phyloP scores from a whole-genome alignment of 768 basidiomycete genomes.

The Lactarius evosmus region DNA sequence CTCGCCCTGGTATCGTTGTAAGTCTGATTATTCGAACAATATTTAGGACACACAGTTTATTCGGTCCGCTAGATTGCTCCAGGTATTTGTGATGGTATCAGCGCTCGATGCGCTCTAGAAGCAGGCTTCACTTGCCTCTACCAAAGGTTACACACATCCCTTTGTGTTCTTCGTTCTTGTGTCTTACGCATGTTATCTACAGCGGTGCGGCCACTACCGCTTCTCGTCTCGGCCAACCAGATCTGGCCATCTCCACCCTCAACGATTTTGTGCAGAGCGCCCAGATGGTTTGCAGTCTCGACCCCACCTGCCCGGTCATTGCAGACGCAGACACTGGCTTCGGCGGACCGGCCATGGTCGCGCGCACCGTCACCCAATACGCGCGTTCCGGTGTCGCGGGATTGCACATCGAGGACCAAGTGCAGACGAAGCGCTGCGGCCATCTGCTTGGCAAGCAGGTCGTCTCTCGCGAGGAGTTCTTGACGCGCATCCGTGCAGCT shows the following conservation, averaged over 20 bases:
- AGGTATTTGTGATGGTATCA: constrained; percentile 79
- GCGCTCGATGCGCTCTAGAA: constrained; percentile 74
- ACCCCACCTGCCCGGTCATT: constrained; percentile 66
- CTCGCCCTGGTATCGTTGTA: constrained; percentile 73
- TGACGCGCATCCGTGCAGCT: constrained; percentile 72
- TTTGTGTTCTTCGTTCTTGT: background rate
- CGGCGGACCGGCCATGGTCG: constrained; percentile 72
- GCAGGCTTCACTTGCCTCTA: constrained; percentile 76
- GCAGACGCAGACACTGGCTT: constrained; percentile 80
- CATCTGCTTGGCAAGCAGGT: constrained; percentile 81
- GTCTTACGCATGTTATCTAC: background rate
- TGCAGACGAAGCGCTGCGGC: constrained; percentile 78
- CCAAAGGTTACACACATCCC: constrained; percentile 49
- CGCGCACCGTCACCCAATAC: constrained; percentile 72
- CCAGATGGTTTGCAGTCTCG: constrained; percentile 64
- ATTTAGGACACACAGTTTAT: background rate
- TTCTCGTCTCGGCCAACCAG: constrained; percentile 73
- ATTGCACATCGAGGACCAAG: constrained; percentile 79
- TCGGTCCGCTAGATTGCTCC: constrained; percentile 53
- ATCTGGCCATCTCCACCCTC: constrained; percentile 72
- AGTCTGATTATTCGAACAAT: constrained; percentile 30
- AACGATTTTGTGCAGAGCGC: constrained; percentile 76
- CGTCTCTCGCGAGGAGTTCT: constrained; percentile 71
- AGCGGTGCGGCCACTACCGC: constrained; percentile 80
- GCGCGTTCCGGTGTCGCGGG: constrained; percentile 66